Conservation (phyloP, 805 yeast species). For the Zygosaccharomyces gambellarensis region DNA sequence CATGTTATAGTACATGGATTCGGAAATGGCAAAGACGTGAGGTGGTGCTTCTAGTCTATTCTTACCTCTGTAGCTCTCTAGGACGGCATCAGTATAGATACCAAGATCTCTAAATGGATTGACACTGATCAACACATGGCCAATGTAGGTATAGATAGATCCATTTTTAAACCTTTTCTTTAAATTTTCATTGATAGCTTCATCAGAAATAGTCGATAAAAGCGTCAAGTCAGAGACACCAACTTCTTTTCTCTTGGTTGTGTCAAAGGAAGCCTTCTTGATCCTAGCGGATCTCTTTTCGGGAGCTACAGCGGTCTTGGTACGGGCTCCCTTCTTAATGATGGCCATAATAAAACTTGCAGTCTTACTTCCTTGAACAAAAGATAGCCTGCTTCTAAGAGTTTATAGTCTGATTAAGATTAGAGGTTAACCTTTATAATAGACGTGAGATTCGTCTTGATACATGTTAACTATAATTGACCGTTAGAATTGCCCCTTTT, state of each 20-base stretch:
- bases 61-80: slow-evolving; percentile 79
- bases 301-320: slow-evolving; percentile 48
- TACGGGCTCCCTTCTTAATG: slow-evolving; percentile 68
- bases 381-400: neutral
- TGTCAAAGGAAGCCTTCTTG: slow-evolving; percentile 86
- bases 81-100: slow-evolving; percentile 76
- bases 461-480: neutral
- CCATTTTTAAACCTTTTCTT: slow-evolving; percentile 86
- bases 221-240: slow-evolving; percentile 95
- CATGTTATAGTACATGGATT: slow-evolving; percentile 91
- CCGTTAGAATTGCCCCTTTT: neutral
- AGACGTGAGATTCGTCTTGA: neutral
- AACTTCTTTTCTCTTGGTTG: slow-evolving; percentile 88
- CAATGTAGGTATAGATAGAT: slow-evolving; percentile 86
- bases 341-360: slow-evolving; percentile 52
- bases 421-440: neutral
- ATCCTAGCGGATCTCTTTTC: slow-evolving; percentile 52
- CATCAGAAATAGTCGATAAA: slow-evolving; percentile 83
- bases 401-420: neutral
- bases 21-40: slow-evolving; percentile 97
- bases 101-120: slow-evolving; percentile 97
- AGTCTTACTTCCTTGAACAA: neutral
- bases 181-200: slow-evolving; percentile 85
- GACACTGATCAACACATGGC: slow-evolving; percentile 90
- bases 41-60: slow-evolving; percentile 96